phyloP scores from a whole-genome alignment of 768 basidiomycete genomes.

The Psilocybe cubensis region DNA sequence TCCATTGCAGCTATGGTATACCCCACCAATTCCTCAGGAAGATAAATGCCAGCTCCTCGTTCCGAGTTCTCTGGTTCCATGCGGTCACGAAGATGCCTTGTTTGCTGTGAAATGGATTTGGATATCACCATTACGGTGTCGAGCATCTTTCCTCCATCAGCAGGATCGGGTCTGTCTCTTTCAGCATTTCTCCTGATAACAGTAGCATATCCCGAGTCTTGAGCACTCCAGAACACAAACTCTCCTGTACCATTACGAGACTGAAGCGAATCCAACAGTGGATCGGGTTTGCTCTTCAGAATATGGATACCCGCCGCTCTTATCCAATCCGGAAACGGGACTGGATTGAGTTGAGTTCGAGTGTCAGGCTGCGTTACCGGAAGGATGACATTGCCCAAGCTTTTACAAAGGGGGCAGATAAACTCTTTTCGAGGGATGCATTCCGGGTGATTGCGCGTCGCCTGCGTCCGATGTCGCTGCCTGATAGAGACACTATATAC shows the following conservation, averaged over 20 bases:
- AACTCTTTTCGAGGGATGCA: slow-evolving; percentile 93
- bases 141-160: slow-evolving; percentile 78
- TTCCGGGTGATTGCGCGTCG: slow-evolving; percentile 93
- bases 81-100: slow-evolving; percentile 78
- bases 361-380: slow-evolving; percentile 65
- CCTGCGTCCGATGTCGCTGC: slow-evolving; percentile 85
- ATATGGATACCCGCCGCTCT: slow-evolving; percentile 88
- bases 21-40: slow-evolving; percentile 89
- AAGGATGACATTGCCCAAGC: slow-evolving; percentile 91
- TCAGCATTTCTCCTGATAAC: slow-evolving; percentile 56
- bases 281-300: slow-evolving; percentile 81
- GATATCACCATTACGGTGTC: slow-evolving; percentile 83
- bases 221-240: slow-evolving; percentile 87
- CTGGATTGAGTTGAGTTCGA: slow-evolving; percentile 50
- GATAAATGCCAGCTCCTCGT: slow-evolving; percentile 83
- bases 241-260: slow-evolving; percentile 83
- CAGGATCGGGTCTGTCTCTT: slow-evolving; percentile 53
- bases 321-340: slow-evolving; percentile 88
- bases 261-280: slow-evolving; percentile 70
- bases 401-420: slow-evolving; percentile 97
- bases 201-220: slow-evolving; percentile 70
- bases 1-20: slow-evolving; percentile 88
- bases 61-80: slow-evolving; percentile 73
- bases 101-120: slow-evolving; percentile 83
- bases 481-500: slow-evolving; percentile 87